Evolutionary conservation across 2,329 filamentous ascomycete genomes (phyloP), one percentile per base, ranked within the genome.

Genomic region (Xylaria sp.): DNA sequence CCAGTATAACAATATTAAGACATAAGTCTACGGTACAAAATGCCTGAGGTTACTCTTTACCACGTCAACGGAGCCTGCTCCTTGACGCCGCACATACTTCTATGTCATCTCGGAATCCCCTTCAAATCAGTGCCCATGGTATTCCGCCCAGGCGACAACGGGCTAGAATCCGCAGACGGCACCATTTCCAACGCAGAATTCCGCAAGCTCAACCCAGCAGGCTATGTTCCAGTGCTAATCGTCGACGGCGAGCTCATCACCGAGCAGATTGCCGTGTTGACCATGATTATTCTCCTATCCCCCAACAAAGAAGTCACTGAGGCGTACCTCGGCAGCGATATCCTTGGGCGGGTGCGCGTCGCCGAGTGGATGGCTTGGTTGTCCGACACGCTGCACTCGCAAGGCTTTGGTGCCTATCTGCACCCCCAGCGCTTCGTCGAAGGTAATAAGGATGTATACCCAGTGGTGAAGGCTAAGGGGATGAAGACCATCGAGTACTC

Each of bases 361-460:
- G 15, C 71, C 0, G 75, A 82, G 61, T 82, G 80, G 80, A 46
- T 79, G 18, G 69, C 67, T 1, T 81, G 76, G 72, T 67, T 82
- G 0, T 78, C 78, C 1, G 78, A 77, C 0, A 78, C 77, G 0
- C 59, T 81, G 3, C 80, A 82, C 46, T 69, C 71, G 3, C 15
- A 71, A 12, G 80, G 75, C 0, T 80, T 75, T 25, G 77, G 65
- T 6, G 75, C 75, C 39, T 59, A 71, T 1, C 64, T 73, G 6
- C 72, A 75, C 9, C 79, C 80, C 0, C 51, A 36, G 1, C 71
- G 80, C 0, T 81, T 77, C 60, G 75, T 68, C 0, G 72, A 76
- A 15, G 75, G 75, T 1, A 25, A 71, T 6, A 46, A 31, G 7
- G 57, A 64, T 0, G 39, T 66, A n/a, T 66, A 74, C 23, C 18